phyloP scores from a whole-genome alignment of 2,329 filamentous ascomycete genomes.

The Diaporthe destruens region DNA sequence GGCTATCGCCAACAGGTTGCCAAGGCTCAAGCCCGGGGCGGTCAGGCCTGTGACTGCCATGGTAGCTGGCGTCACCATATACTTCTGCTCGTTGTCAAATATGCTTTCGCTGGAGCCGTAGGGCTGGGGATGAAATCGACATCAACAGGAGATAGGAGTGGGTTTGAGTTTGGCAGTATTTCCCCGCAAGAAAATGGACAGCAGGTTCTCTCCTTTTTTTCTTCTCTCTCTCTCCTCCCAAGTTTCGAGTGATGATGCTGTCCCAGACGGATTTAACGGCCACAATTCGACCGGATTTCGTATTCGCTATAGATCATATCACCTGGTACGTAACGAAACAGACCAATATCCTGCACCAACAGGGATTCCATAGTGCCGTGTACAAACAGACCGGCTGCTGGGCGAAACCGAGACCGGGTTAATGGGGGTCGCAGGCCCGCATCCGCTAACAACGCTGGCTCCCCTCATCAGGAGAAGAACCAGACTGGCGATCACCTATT shows the following conservation, averaged over 20 bases:
- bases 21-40: conserved; percentile 4
- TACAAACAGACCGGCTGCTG: background rate
- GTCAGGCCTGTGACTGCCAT: conserved; percentile 16
- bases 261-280: conserved; percentile 1
- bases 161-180: background rate
- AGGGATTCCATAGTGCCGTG: background rate
- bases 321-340: conserved; percentile 7
- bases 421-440: background rate
- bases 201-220: conserved; percentile 9
- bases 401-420: background rate
- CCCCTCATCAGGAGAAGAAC: background rate
- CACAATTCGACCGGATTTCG: background rate
- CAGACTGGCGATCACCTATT: background rate
- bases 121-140: background rate
- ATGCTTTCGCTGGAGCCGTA: no score
- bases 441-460: background rate
- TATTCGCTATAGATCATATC: background rate
- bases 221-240: no score
- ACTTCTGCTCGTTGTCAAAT: background rate
- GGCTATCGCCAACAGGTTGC: conserved; percentile 32
- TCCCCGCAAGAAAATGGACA: background rate
- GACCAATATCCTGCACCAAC: conserved; percentile 10
- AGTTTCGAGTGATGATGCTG: background rate
- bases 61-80: conserved; percentile 9
- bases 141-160: background rate